Conservation (phyloP, 371 early-diverging fungal genomes). For the Fennellomyces sp. region DNA sequence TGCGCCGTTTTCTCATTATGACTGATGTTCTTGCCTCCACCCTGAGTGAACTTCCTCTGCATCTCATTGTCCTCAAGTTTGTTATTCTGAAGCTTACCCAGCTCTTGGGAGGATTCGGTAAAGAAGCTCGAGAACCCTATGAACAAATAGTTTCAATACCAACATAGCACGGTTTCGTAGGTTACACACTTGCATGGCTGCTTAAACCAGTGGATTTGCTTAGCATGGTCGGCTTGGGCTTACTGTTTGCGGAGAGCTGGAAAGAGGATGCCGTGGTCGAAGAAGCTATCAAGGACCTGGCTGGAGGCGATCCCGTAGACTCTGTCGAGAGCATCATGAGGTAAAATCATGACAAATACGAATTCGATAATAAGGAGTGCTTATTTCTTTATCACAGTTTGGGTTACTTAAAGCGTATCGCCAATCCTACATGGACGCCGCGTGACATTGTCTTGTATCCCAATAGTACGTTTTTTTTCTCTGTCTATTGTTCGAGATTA, state of each 20-base stretch:
- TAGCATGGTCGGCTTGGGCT: constrained; percentile 16
- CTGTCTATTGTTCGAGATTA: background rate
- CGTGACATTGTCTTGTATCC: constrained; percentile 45
- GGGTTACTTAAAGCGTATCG: constrained; percentile 17
- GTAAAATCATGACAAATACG: constrained; percentile 8
- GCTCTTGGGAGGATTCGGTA: constrained; percentile 35
- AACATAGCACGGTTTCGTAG: constrained; percentile 4
- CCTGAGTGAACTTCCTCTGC: constrained; percentile 32
- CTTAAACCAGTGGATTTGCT: constrained; percentile 24
- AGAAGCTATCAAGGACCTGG: constrained; percentile 21
- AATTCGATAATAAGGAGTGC: background rate
- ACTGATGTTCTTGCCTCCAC: constrained; percentile 14
- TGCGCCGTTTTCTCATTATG: constrained; percentile 13
- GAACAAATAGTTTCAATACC: background rate
- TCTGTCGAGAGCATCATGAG: constrained; percentile 18
- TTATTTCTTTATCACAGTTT: background rate
- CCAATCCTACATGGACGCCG: constrained; percentile 50
- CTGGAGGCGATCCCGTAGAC: constrained; percentile 13
- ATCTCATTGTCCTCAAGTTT: constrained; percentile 22
- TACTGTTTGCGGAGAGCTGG: constrained; percentile 29
- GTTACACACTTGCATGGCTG: constrained; percentile 21
- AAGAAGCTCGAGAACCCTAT: background rate
- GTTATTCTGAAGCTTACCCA: constrained; percentile 10
- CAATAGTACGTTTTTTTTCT: constrained; percentile 40
- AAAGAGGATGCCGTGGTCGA: constrained; percentile 21